Base-by-base conservation (phyloP, 768 basidiomycete genomes). In the Phylloporus sp. region DNA sequence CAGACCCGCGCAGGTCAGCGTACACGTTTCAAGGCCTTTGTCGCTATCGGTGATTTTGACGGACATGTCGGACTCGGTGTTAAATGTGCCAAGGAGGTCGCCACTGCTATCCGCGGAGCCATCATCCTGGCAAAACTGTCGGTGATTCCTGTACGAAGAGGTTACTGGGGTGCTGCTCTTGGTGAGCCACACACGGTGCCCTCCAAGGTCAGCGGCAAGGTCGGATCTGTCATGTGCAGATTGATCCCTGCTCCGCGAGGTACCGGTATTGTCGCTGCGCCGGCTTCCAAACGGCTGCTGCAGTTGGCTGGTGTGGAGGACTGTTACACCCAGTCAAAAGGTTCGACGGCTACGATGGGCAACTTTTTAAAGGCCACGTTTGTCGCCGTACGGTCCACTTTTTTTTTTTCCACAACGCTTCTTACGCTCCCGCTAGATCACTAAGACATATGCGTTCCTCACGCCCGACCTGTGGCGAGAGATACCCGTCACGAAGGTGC, bases 71-170 rank as follows among this genome's bases (percentile, higher is more conserved):
- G 96, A 61, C 84, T 99, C 64, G 96, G 96, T 69, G 94, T 98
- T 70, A 99, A 99, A 76, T 98, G 95, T 66, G 94, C 96, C 59
- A 99, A 99, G 79, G 96, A 99, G 80, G 96, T 98, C 63, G 96
- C 96, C 26, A 96, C 94, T 47, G 96, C 96, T 60, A 99, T 99
- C 69, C 93, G 96, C 63, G 96, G 96, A 54, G 96, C 96, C 57
- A 98, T 99, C 80, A 93, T 97, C 74, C 82, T 93, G 54, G 96
- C 96, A 65, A 99, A 99, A 68, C 81, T 99, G 57, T 92, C 91
- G 38, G 90, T 98, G 67, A 86, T 98, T 65, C 96, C 96, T 60
- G 96, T 99, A 54, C 89, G 96, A 62, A 79, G 96, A 73, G 96
- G 96, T 60, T 99, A 99, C 81, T 99, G 96, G 96, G 96, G 96